Evolutionary conservation across 2,329 filamentous ascomycete species (phyloP).

Genomic region (Aciculosporium take): DNA sequence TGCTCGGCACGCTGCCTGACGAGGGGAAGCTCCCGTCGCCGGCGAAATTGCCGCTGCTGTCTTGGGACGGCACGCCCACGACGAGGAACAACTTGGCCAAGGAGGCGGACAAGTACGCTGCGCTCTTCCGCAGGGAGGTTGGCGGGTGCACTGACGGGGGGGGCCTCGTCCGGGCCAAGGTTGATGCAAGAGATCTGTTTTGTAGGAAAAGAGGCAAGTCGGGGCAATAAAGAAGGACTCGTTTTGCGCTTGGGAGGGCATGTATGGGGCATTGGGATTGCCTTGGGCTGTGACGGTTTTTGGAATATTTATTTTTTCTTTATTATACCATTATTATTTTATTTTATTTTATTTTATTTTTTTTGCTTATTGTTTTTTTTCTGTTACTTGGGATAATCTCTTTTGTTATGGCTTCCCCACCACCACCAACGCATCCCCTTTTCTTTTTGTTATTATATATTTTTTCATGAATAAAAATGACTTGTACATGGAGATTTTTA

Average conservation of each 20-base stretch:
- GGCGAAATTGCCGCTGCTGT: constrained; percentile 41
- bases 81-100: constrained; percentile 25
- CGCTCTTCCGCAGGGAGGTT: constrained; percentile 45
- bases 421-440: neutral
- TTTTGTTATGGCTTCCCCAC: no score
- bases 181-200: constrained; percentile 47
- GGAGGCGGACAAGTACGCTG: constrained; percentile 37
- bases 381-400: no score
- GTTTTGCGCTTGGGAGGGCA: neutral
- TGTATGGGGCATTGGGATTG: neutral
- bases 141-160: constrained; percentile 45
- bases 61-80: constrained; percentile 45
- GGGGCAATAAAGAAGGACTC: no score
- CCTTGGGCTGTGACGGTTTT: neutral
- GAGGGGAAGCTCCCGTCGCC: constrained; percentile 30
- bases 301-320: no score
- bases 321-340: neutral
- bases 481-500: no score
- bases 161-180: constrained; percentile 12
- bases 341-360: neutral
- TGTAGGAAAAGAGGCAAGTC: constrained; percentile 28
- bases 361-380: neutral
- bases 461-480: no score
- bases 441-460: no score
- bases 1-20: constrained; percentile 34